Evolutionary conservation across 2,329 filamentous ascomycete genomes (phyloP).

Genomic region (Sporothrix brunneoviolacea): DNA sequence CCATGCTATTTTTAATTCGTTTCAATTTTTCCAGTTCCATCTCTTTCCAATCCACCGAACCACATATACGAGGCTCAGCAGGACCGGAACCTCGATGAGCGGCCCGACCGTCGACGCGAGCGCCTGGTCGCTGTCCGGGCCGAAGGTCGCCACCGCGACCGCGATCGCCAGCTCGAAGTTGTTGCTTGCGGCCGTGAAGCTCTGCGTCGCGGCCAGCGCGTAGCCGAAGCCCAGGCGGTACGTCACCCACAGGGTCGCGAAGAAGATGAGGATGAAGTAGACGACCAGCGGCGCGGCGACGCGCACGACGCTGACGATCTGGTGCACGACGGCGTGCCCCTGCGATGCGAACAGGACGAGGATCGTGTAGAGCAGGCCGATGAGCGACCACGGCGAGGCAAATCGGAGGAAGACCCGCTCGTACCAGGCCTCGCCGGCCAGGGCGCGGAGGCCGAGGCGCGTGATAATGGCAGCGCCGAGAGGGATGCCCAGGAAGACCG

Average conservation of each 20-base stretch:
- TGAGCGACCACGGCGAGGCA: slow-evolving; percentile 66
- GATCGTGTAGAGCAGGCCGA: slow-evolving; percentile 83
- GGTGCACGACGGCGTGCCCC: slow-evolving; percentile 67
- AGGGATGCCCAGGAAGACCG: slow-evolving; percentile 78
- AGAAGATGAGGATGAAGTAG: slow-evolving; percentile 74
- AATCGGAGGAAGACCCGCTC: slow-evolving; percentile 62
- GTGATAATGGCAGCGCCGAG: slow-evolving; percentile 74
- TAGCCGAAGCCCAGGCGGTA: slow-evolving; percentile 69
- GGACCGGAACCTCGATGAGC: slow-evolving; percentile 77
- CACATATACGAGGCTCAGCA: slow-evolving; percentile 70
- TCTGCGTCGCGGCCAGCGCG: slow-evolving; percentile 64
- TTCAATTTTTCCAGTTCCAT: slow-evolving; percentile 41
- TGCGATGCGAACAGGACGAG: slow-evolving; percentile 80
- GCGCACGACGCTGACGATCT: slow-evolving; percentile 75
- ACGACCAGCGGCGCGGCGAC: slow-evolving; percentile 75
- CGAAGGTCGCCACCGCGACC: slow-evolving; percentile 76
- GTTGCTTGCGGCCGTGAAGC: slow-evolving; percentile 84
- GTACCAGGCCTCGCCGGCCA: slow-evolving; percentile 56
- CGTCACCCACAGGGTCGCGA: slow-evolving; percentile 55
- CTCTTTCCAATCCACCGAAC: slow-evolving; percentile 52
- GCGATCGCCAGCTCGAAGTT: slow-evolving; percentile 92
- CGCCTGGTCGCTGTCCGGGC: slow-evolving; percentile 69
- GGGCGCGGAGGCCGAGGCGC: slow-evolving; percentile 51
- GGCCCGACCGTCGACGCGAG: slow-evolving; percentile 78
- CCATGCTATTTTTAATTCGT: neutral